Conservation (phyloP, 1,284 basidiomycete genomes). For the Melampsora americana region DNA sequence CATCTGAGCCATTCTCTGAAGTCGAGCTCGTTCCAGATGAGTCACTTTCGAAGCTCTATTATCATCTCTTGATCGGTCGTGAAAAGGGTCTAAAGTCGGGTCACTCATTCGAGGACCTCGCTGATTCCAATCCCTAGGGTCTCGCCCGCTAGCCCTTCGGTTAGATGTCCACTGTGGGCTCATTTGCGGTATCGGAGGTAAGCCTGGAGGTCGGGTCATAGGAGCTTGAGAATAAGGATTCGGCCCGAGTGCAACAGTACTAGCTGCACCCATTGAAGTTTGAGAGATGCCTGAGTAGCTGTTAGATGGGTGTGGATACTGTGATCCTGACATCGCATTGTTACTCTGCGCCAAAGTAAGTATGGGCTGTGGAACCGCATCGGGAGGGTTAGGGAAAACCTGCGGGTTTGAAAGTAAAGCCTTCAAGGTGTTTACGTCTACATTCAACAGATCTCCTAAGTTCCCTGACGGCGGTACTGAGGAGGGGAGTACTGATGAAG, state of each 20-base stretch:
- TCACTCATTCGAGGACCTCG: not conserved
- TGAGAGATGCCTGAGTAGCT: no score
- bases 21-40: no score
- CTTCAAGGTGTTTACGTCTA: constrained; percentile 33
- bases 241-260: no score
- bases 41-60: no score
- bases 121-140: not conserved
- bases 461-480: constrained; percentile 6
- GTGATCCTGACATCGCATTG: not conserved
- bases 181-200: constrained; percentile 1
- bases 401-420: constrained; percentile 29
- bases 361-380: not conserved
- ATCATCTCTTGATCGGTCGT: no score
- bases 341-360: not conserved
- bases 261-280: no score
- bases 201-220: not conserved
- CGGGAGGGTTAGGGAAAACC: constrained; percentile 9
- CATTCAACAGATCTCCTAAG: constrained; percentile 33
- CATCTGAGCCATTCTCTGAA: not conserved
- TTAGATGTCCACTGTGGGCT: not conserved
- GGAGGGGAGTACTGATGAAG: not conserved
- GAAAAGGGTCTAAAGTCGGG: no score
- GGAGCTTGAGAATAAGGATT: not conserved
- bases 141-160: not conserved
- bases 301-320: not conserved